A percentile compares a stretch with the other conserved stretches of the same genome.
Evolutionary conservation across 441 rosid species (phyloP).

Genomic region (Adansonia grandidieri): DNA sequence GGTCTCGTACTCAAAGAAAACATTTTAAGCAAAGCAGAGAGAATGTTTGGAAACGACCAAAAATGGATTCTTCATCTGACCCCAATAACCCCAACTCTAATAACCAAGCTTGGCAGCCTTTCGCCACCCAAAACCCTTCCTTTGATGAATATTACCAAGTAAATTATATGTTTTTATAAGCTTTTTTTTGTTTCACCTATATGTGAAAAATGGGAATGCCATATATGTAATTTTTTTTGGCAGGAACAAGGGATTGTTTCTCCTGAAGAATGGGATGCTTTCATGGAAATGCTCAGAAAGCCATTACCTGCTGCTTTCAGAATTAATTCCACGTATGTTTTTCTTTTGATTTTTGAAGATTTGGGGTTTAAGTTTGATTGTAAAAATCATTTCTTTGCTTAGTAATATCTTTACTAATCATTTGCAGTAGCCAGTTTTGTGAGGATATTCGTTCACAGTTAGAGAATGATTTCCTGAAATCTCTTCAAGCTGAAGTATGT

Average conservation of each 20-base stretch:
- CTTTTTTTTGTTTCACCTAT: neutral
- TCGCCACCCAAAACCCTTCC: conserved; percentile 67
- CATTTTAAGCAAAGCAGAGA: conserved; percentile 72
- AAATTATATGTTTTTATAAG: neutral
- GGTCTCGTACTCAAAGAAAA: conserved; percentile 66
- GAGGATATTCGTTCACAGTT: conserved; percentile 67
- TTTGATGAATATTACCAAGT: conserved; percentile 94
- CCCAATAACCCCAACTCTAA: conserved; percentile 32
- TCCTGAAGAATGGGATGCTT: conserved; percentile 80
- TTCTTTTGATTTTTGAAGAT: neutral
- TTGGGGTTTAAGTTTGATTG: conserved; percentile 1
- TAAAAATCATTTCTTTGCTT: neutral
- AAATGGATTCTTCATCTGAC: conserved; percentile 54
- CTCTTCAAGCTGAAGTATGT: conserved; percentile 76
- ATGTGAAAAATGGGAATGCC: neutral
- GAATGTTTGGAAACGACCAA: conserved; percentile 74
- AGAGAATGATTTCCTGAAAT: conserved; percentile 82
- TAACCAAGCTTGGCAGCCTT: conserved; percentile 69
- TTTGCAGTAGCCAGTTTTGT: conserved; percentile 85
- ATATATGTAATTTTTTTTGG: neutral
- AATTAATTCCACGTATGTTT: conserved; percentile 76
- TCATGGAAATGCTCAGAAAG: conserved; percentile 68
- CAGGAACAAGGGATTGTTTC: conserved; percentile 85
- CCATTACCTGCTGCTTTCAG: conserved; percentile 96
- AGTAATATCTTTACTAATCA: conserved; percentile 16